These are phyloP conservation scores for Saturnispora bothae DNA, from an alignment of 805 yeast genomes.

Conservation along the genomic window DNA sequence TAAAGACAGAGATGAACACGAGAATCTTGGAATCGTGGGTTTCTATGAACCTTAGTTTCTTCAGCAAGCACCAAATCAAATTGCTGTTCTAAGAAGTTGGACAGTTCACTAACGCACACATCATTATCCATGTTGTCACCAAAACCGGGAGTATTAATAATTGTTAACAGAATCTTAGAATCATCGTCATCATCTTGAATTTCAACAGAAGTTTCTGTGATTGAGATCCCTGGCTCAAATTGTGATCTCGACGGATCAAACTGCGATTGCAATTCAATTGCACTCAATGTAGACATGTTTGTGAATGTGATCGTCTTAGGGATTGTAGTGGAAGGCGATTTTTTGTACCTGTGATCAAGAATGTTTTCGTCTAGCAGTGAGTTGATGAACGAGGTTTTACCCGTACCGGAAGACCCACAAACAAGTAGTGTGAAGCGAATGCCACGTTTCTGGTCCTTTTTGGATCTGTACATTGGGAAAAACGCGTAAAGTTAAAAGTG, in stretches of 20 bases:
- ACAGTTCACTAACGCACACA: conserved; percentile 55
- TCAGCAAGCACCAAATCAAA: conserved; percentile 73
- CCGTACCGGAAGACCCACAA: conserved; percentile 66
- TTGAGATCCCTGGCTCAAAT: conserved; percentile 66
- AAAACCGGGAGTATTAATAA: conserved; percentile 53
- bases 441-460: conserved; percentile 63
- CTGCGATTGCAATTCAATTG: conserved; percentile 45
- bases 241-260: conserved; percentile 53
- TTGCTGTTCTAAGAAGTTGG: conserved; percentile 61
- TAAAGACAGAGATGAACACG: conserved; percentile 67
- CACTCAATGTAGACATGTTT: conserved; percentile 46
- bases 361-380: conserved; percentile 53
- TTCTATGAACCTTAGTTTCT: conserved; percentile 78
- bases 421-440: conserved; percentile 65
- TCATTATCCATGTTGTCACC: conserved; percentile 53
- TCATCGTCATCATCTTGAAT: conserved; percentile 48
- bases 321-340: conserved; percentile 25
- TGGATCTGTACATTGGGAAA: conserved; percentile 36
- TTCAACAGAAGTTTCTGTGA: conserved; percentile 56
- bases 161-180: conserved; percentile 40
- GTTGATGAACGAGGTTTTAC: conserved; percentile 68
- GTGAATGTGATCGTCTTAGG: conserved; percentile 49
- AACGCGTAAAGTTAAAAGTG: no score
- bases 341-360: conserved; percentile 46
- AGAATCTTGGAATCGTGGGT: conserved; percentile 71